A percentile compares a stretch with the other conserved stretches of the same genome.
These are phyloP conservation scores for Batrachochytrium dendrobatidis DNA, from an alignment of 371 early-diverging fungal species.

Conservation along the genomic window DNA sequence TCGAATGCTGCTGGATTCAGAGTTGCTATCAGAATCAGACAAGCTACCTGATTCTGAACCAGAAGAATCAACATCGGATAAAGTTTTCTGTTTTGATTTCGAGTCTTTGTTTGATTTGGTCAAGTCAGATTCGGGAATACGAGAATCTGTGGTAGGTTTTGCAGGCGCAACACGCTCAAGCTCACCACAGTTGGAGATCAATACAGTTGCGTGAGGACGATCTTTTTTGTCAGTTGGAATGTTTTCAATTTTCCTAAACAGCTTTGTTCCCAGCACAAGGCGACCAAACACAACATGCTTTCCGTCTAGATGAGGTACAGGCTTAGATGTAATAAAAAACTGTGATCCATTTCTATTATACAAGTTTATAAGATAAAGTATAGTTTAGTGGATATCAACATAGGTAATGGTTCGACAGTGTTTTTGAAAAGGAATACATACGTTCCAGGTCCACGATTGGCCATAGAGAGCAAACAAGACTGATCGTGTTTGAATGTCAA, in stretches of 20 bases:
- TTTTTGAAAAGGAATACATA: not conserved
- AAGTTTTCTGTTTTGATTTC: not conserved
- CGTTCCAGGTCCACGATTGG: not conserved
- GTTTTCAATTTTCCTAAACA: conserved; percentile 28
- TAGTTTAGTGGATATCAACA: not conserved
- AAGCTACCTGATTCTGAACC: no score
- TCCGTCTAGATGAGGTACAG: conserved; percentile 53
- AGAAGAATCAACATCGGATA: conserved; percentile 7
- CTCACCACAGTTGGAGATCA: conserved; percentile 31
- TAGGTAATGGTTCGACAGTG: not conserved
- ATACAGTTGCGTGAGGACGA: conserved; percentile 22
- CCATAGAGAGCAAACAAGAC: conserved; percentile 60
- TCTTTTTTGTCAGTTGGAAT: conserved; percentile 26
- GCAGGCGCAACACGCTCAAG: conserved; percentile 14
- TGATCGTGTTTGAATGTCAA: conserved; percentile 66
- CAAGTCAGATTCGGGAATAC: not conserved
- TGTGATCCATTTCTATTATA: conserved; percentile 69
- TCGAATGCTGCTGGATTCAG: no score
- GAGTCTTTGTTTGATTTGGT: not conserved
- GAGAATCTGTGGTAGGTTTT: not conserved
- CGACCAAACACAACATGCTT: conserved; percentile 94
- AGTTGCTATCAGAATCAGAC: conserved; percentile 7
- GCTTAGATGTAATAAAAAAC: conserved; percentile 36
- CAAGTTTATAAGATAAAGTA: not conserved
- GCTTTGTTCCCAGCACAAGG: conserved; percentile 26